Evolutionary conservation across 2,329 filamentous ascomycete genomes (phyloP), one percentile per base, ranked within the genome.

Genomic region (Ciborinia camelliae): DNA sequence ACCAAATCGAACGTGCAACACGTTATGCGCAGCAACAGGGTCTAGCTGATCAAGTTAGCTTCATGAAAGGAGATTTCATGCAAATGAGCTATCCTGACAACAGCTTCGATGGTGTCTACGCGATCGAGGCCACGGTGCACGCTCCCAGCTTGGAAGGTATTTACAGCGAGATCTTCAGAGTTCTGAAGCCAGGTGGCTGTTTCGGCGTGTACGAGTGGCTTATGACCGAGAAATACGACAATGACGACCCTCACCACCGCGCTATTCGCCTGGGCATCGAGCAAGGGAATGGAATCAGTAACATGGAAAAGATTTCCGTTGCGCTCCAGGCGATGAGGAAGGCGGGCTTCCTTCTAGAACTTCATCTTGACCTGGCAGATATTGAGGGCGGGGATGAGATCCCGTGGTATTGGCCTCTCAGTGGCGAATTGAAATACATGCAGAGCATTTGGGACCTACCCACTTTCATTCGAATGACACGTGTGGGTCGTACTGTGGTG

Each of bases 201-300:
- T 99, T 98, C 73, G 95, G 94, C 75, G 94, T 98, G 62, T 99
- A 98, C 80, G 94, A 99, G 79, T 98, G 95, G 94, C 83, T 98
- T 74, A 98, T 99, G 95, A 97, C 93, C 9, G 93, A 97, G 68
- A 81, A 88, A 28, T 98, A 97, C 79, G 90, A 98, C 80, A 94
- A 96, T 76, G 82, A 90, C 67, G 92, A 97, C 82, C 78, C 91
- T 0, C 83, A 87, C 73, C 94, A 98, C 81, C 90, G 92, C 71
- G 86, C 91, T 76, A 95, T 98, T 75, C 91, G 94, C 68, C 86
- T 97, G 23, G 93, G 90, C 68, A 98, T 99, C 70, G 95, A 99
- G 82, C 88, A 92, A 76, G 95, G 95, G 73, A 90, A 98, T 75
- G 94, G 95, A 72, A 98, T 99, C 76, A 92, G 91, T 74, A 97